These are phyloP conservation scores for Phaeosphaeria sp. DNA, from an alignment of 2,329 filamentous ascomycete genomes.

Conservation along the genomic window DNA sequence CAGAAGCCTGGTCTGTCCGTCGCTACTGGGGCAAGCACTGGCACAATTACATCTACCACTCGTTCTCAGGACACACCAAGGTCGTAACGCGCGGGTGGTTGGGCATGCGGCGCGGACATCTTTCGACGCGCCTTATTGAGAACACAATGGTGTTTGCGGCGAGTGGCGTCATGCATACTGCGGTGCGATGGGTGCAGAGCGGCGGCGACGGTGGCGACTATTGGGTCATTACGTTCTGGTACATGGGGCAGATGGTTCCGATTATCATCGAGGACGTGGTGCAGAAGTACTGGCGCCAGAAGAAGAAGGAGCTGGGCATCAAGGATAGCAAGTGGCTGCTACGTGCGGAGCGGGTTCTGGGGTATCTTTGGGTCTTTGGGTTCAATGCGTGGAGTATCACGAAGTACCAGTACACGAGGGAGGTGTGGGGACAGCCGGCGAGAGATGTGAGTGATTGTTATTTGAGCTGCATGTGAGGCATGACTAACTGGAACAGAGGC, in stretches of 20 bases:
- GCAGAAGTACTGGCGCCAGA: constrained; percentile 9
- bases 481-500: not conserved
- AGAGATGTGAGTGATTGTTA: too few relatives aligned
- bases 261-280: constrained; percentile 19
- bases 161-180: constrained; percentile 23
- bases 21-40: constrained; percentile 28
- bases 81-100: constrained; percentile 19
- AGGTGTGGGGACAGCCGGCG: constrained; percentile 13
- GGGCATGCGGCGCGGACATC: constrained; percentile 2
- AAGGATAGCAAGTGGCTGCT: constrained; percentile 2
- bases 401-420: constrained; percentile 13
- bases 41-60: constrained; percentile 27
- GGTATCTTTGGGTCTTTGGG: constrained; percentile 20
- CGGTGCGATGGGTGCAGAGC: constrained; percentile 16
- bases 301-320: constrained; percentile 2
- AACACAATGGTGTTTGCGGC: constrained; percentile 23
- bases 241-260: constrained; percentile 24
- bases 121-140: constrained; percentile 18
- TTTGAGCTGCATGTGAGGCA: too few relatives aligned
- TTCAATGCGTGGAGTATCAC: constrained; percentile 29
- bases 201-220: constrained; percentile 7
- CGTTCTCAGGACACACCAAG: constrained; percentile 19
- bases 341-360: constrained; percentile 12
- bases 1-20: constrained; percentile 14
- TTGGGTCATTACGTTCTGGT: constrained; percentile 22